Percentiles rank a stretch among this genome's conserved stretches.
Evolutionary conservation across 495 filamentous ascomycete genomes (phyloP).

Genomic region (Daldinia decipiens): DNA sequence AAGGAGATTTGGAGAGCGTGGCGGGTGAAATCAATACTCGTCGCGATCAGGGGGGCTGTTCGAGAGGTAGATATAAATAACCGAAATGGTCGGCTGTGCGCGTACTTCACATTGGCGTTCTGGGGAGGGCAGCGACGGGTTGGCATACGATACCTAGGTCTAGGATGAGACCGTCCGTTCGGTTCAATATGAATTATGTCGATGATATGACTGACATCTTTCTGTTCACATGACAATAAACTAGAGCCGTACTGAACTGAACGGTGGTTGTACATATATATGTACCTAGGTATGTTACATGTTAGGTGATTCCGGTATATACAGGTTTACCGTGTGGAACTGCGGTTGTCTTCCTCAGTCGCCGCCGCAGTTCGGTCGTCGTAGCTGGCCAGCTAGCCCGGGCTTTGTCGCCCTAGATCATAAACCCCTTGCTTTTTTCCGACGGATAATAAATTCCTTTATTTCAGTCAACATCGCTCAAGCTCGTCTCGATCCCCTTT

Average conservation of each 20-base stretch:
- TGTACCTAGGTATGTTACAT: conserved; percentile 39
- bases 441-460: too few species aligned
- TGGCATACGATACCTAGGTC: conserved; percentile 38
- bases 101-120: conserved; percentile 11
- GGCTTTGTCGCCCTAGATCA: neutral
- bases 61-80: neutral
- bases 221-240: conserved; percentile 10
- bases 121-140: conserved; percentile 14
- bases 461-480: conserved; percentile 32
- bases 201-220: conserved; percentile 7
- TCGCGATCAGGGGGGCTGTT: neutral
- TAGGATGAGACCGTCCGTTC: conserved; percentile 4
- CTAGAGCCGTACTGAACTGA: conserved; percentile 4
- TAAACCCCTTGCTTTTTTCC: too few species aligned
- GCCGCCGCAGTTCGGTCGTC: neutral
- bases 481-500: conserved; percentile 3
- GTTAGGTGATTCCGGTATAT: conserved; percentile 35
- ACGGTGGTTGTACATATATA: conserved; percentile 39
- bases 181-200: conserved; percentile 32
- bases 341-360: conserved; percentile 5
- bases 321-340: conserved; percentile 26
- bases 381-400: neutral
- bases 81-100: neutral
- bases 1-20: conserved; percentile 88
- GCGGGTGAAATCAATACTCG: conserved; percentile 63